Evolutionary conservation across 176 grass and related monocot genomes (phyloP).

Genomic region (Rhipidocladum racemiflorum): DNA sequence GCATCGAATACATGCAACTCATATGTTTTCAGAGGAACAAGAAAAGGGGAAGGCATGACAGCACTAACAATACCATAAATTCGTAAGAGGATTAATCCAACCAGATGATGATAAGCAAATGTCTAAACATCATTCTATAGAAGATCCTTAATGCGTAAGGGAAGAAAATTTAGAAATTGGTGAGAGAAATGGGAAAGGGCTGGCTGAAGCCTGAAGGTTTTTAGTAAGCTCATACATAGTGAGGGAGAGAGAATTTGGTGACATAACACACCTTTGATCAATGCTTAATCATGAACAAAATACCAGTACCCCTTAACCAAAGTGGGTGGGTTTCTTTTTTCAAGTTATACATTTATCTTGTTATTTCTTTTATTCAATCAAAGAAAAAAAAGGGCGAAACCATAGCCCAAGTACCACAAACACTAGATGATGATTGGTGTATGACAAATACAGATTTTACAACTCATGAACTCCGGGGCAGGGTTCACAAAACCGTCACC

Average conservation of each 20-base stretch:
- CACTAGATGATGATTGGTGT: neutral
- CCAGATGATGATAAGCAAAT: neutral
- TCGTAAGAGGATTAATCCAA: conserved; percentile 4
- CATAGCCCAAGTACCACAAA: neutral
- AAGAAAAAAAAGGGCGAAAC: neutral
- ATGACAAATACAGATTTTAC: neutral
- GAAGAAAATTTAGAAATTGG: neutral
- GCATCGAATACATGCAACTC: conserved; percentile 29
- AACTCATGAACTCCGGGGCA: neutral
- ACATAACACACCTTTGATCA: neutral
- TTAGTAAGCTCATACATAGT: too few relatives aligned
- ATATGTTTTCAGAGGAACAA: conserved; percentile 7
- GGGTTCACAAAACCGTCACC: too few relatives aligned
- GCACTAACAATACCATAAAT: neutral
- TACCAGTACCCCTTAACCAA: neutral
- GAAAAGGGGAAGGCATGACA: neutral
- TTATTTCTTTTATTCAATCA: neutral
- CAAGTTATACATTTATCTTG: neutral
- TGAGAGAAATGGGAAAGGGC: neutral
- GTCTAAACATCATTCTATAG: neutral
- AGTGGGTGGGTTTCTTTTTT: neutral
- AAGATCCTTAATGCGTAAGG: neutral
- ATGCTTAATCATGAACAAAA: neutral
- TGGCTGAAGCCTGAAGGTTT: neutral
- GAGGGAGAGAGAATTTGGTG: neutral